Conservation (phyloP, 345 rosid genomes). For the Eucalyptus erythrocorys region DNA sequence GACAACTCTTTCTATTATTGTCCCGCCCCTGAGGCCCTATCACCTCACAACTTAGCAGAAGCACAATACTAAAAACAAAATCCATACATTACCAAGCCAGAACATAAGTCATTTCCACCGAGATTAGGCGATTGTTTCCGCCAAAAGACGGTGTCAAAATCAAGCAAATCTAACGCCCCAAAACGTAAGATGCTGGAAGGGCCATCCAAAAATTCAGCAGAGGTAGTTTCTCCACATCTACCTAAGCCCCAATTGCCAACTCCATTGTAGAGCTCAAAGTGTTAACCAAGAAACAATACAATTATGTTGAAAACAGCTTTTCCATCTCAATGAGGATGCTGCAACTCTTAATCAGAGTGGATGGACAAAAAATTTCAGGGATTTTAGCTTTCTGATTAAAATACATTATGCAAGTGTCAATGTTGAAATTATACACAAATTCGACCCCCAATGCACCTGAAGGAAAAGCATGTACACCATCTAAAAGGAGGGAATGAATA, state of each 20-base stretch:
- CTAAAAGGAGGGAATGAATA: background rate
- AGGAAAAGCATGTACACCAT: background rate
- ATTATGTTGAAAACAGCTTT: background rate
- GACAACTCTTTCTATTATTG: background rate
- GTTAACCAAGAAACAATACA: background rate
- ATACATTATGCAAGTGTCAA: background rate
- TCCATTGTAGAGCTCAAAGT: background rate
- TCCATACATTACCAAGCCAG: background rate
- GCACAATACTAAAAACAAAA: background rate
- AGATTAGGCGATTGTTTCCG: background rate
- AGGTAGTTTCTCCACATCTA: background rate
- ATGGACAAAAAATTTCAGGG: background rate
- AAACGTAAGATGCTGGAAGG: background rate
- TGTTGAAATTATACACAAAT: background rate
- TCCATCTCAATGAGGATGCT: background rate
- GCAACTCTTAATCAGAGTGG: background rate
- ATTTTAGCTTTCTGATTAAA: background rate
- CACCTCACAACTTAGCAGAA: background rate
- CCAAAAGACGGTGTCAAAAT: background rate
- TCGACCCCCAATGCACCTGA: background rate
- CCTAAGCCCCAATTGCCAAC: background rate
- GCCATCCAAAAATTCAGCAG: background rate
- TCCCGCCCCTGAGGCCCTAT: background rate
- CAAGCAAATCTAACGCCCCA: background rate
- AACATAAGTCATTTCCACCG: background rate